These are phyloP conservation scores for Dentiscutata heterogama DNA, from an alignment of 371 early-diverging fungal genomes.

Conservation along the genomic window DNA sequence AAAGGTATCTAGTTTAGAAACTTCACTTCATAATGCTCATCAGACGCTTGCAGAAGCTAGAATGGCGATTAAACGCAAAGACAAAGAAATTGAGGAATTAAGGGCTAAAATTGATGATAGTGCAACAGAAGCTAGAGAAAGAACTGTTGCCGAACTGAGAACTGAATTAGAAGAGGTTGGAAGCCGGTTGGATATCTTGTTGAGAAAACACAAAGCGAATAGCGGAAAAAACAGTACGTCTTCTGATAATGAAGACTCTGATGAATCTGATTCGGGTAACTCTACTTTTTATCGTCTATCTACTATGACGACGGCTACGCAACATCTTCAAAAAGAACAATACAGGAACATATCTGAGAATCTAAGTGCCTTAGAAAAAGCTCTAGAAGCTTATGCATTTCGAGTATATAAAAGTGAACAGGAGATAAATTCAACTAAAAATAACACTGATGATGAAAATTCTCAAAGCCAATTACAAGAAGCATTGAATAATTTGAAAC, in stretches of 20 bases:
- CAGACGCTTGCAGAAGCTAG: conserved; percentile 39
- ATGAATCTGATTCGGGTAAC: conserved; percentile 8
- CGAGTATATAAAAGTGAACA: conserved; percentile 38
- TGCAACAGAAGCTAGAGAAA: background rate
- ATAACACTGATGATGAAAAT: conserved; percentile 31
- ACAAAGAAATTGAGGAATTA: conserved; percentile 44
- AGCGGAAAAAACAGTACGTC: background rate
- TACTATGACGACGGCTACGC: conserved; percentile 42
- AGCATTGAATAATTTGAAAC: too few relatives aligned
- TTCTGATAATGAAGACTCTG: conserved; percentile 34
- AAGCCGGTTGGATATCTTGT: conserved; percentile 35
- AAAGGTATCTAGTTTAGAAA: conserved; percentile 39
- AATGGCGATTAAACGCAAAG: conserved; percentile 38
- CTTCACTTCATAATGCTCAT: conserved; percentile 29
- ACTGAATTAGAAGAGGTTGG: conserved; percentile 45
- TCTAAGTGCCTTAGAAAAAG: conserved; percentile 34
- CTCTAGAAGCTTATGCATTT: conserved; percentile 24
- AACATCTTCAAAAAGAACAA: conserved; percentile 43
- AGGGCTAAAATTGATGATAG: conserved; percentile 35
- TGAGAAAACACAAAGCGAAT: conserved; percentile 33
- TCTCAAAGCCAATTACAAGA: conserved; percentile 22
- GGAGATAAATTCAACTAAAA: conserved; percentile 21
- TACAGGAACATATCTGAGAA: conserved; percentile 35
- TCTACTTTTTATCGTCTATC: conserved; percentile 40
- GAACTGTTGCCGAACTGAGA: conserved; percentile 39